Base-by-base conservation (phyloP, 331 rosid species). In the Malus hybrid region DNA sequence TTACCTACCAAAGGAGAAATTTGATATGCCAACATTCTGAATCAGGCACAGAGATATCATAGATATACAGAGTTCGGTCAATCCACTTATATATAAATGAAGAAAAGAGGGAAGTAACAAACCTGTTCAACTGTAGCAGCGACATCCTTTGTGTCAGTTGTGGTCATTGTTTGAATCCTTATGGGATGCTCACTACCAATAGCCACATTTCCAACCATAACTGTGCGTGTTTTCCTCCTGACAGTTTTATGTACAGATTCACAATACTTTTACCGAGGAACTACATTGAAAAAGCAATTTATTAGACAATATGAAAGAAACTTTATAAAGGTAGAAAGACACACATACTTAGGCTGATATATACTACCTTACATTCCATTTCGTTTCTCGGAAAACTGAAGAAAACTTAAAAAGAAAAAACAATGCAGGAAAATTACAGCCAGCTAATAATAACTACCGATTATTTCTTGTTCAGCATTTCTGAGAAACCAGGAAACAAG, bases 111-210 rank as follows among this genome's bases (percentile, higher is more conserved):
- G 66, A 76, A 64, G 60, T 48, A 79, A 65, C 30, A 68, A 76
- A 94, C 99, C 97, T 94, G 89, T 84, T 94, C 99, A 73, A 94
- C 97, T 61, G 97, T 92, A 78, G 87, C 97, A 29, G 96, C 86
- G 57, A 95, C 86, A 86, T 95, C 96, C 80, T 95, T 95, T 5
- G 99, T 95, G 78, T 95, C 99, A 53, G 82, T 89, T 70, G 99
- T 95, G 53, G 99, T 95, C 99, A 95, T 95, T n/a, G 99, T 95
- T 80, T 95, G 99, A 84, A 95, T 82, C 88, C 97, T 86, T 80
- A 95, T 90, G 6, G 99, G 99, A 85, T 92, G 97, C 81, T 92
- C 97, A 39, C 97, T 92, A 32, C 99, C 97, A 64, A 95, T 48
- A 50, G 93, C 83, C 74, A 95, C 97, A 15, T 92, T 74, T 69